phyloP scores from a whole-genome alignment of 2,329 filamentous ascomycete species.

The Colletotrichum destructivum region DNA sequence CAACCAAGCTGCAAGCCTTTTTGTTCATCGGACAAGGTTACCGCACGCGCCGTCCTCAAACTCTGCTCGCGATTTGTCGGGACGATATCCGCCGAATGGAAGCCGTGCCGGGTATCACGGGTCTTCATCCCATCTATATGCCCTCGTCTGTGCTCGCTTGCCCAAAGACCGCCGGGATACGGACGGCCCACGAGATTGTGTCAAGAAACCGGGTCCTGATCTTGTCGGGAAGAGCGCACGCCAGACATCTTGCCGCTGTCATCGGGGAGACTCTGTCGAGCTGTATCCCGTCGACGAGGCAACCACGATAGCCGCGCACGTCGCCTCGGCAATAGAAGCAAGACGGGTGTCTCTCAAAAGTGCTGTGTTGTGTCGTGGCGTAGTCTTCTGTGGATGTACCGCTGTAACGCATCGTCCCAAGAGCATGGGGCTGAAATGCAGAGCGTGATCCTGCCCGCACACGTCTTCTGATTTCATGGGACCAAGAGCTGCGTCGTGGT shows the following conservation, averaged over 20 bases:
- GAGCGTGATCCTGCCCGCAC: conserved; percentile 44
- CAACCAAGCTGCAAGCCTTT: no score
- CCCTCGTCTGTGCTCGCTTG: no score
- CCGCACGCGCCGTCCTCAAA: no score
- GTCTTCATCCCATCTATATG: no score
- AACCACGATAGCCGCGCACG: background rate
- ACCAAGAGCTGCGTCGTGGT: background rate
- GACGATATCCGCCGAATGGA: no score
- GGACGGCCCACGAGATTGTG: no score
- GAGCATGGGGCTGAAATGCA: conserved; percentile 51
- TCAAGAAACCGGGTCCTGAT: background rate
- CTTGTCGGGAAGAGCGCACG: background rate
- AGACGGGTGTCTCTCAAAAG: conserved; percentile 54
- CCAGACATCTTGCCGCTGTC: conserved; percentile 7
- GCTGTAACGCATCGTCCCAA: conserved; percentile 52
- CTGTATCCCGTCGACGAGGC: background rate
- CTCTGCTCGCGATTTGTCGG: no score
- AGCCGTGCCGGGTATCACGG: no score
- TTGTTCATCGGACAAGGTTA: no score
- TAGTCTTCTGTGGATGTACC: conserved; percentile 57
- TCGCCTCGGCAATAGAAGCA: conserved; percentile 55
- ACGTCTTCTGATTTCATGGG: conserved; percentile 4
- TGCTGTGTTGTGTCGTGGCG: conserved; percentile 49
- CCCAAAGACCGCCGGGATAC: no score
- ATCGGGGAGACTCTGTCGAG: conserved; percentile 34